Base-by-base conservation (phyloP, 768 basidiomycete genomes). In the Kwoniella mangroviensis region DNA sequence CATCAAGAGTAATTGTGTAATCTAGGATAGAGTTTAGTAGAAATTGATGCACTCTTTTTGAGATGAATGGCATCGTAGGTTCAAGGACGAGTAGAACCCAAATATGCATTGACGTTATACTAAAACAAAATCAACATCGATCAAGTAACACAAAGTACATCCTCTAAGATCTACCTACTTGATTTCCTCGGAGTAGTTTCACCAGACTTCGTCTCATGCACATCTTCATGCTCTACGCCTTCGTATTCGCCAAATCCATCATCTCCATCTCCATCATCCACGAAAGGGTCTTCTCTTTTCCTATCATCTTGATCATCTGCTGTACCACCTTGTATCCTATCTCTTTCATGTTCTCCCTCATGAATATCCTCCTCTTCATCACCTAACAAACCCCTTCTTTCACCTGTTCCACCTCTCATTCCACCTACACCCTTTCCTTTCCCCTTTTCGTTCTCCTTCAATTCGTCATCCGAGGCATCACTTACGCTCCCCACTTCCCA, bases 211-310 rank as follows among this genome's bases (percentile, higher is more conserved):
- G 21, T 19, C 45, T 22, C 64, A 53, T 21, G 45, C 21, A 53
- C 59, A 22, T 73, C 63, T 54, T 65, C 63, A 62, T 52, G 51
- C 26, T 66, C 43, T 6, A 73, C 70, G 9, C 67, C 74, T 59
- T 81, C 77, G 63, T 74, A 82, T 12, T 80, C 78, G 6, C 81
- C 81, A 72, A 78, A 82, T 17, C 57, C 74, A 65, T 78, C 79
- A 34, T 77, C 76, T 6, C 59, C 64, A 4, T 69, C 63, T 59
- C 63, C 55, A 41, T 42, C 26, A 22, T 62, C 24, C 11, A 57
- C 63, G 12, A 77, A 80, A 53, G 54, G 66, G n/a, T 15, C 53
- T 34, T 22, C 22, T 34, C 56, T 55, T 63, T 6, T 41, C 51
- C 71, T 57, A 34, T 34, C 34, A 34, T 34, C 6, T 34, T 34